Base-by-base conservation (phyloP, 2,329 filamentous ascomycete genomes). In the Xylaria arbuscula region DNA sequence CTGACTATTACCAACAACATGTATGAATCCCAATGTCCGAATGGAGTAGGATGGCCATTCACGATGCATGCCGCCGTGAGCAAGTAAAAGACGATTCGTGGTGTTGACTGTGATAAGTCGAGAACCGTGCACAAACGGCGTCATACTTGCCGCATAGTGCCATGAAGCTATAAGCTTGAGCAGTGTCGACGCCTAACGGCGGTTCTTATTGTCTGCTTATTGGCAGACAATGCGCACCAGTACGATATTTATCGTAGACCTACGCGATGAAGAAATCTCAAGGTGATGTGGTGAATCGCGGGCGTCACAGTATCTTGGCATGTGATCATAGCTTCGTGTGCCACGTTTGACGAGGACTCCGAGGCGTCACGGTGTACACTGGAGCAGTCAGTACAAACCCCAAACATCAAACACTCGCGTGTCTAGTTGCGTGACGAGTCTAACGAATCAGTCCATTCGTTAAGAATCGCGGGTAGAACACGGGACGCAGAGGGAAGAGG, bases 141-240 rank as follows among this genome's bases (percentile, higher is more conserved):
- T 69, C 67, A 69, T 69, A 69, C 61, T 57, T 58, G 62, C 56
- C 51, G 66, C 17, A 48, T 17, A 45, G 17, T 17, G n/a, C 40
- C 13, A 51, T 34, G 13, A 56, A 42, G n/a, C 42, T n/a, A 53
- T 53, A 15, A 34, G n/a, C 13, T 57, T 28, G 28, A 42, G 9
- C 40, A 48, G 57, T 19, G 9, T 19, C 45, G 28, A 42, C 36
- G 53, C 62, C 53, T 42, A 60, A 53, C 13, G 15, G 2, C 3
- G 28, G 28, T 28, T 28, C 28, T 28, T 28, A 28, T 28, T 28
- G 28, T 32, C 45, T 13, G 19, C 62, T 55, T 34, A 34, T 66
- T 50, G 66, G 40, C n/a, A 58, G 45, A 32, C 15, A 8, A 45
- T 40, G n/a, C 24, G 34, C 22, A 11, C 47, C n/a, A 36, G 38